Evolutionary conservation across 257 asterid genomes (phyloP).

Genomic region (Solanum gandarillasii): DNA sequence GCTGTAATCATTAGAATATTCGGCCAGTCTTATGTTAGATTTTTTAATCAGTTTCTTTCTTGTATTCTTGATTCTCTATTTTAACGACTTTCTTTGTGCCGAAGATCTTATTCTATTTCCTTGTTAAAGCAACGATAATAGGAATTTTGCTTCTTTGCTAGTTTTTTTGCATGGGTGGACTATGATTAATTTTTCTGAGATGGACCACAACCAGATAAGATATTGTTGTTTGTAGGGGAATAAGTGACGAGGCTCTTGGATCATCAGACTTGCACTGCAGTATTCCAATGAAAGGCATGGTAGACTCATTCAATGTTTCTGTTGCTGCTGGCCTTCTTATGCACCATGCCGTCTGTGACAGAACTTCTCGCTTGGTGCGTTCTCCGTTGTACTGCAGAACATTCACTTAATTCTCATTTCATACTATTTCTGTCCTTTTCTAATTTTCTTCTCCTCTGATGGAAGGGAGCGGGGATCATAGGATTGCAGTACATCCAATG

Average conservation of each 20-base stretch:
- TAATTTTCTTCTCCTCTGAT: not conserved
- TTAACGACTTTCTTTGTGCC: not conserved
- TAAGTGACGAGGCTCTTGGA: conserved; percentile 72
- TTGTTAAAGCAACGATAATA: not conserved
- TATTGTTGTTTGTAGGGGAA: conserved; percentile 52
- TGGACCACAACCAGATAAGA: not conserved
- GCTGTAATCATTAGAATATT: not conserved
- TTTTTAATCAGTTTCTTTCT: not conserved
- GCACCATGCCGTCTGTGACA: conserved; percentile 86
- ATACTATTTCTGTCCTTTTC: not conserved
- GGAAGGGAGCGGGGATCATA: not conserved
- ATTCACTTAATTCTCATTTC: not conserved
- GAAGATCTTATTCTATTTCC: not conserved
- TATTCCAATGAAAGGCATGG: conserved; percentile 97
- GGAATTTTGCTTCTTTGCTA: not conserved
- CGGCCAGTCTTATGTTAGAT: not conserved
- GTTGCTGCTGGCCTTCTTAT: conserved; percentile 96
- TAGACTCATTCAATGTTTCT: conserved; percentile 90
- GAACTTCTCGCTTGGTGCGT: conserved; percentile 64
- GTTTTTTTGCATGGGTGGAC: not conserved
- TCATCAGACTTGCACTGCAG: conserved; percentile 79
- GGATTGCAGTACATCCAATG: not conserved
- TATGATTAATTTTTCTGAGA: not conserved
- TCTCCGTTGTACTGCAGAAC: not conserved
- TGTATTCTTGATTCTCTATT: not conserved